Base-by-base conservation (phyloP, 345 rosid species). In the Anastatica hierochuntica region DNA sequence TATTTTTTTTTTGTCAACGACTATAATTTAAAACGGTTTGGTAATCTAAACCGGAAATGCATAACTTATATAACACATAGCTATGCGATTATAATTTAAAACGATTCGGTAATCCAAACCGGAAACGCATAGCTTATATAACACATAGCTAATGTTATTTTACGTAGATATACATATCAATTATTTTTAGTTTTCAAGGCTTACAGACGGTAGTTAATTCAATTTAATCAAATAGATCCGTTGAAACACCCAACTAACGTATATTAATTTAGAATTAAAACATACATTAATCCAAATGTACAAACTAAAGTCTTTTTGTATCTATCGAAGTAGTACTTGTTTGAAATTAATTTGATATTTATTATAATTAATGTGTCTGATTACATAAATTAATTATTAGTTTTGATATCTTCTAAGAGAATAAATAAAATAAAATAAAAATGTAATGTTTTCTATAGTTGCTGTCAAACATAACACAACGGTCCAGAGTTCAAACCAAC, bases 401-500 rank as follows among this genome's bases (percentile, higher is more conserved):
- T 50, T 44, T 37, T 31, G 48, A 59, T 53, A 53, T 39, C 23
- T 45, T 45, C 53, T 46, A 59, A 51, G 52, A 37, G 54, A 27
- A 51, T 52, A 44, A 43, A 43, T 16, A 35, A 36, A 66, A 35
- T 6, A 3, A 6, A 6, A 29, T 3, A 29, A 4, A 8, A 5
- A 29, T 29, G 6, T 29, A 29, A 2, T 29, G n/a, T 29, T 66
- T 59, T 18, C 66, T 59, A 59, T 50, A 66, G 43, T 35, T 51
- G 60, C 51, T 66, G 48, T 31, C 30, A 53, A 51, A 53, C 49
- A 51, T 51, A 52, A 44, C 56, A 53, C 66, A 67, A 45, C 56
- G 66, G 66, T 67, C 24, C 61, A 67, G 31, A 53, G 33, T 44
- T 66, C 71, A 59, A 46, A 65, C 71, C 60, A 67, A 67, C 71